Evolutionary conservation across 2,329 filamentous ascomycete species (phyloP).

Genomic region (Orbilia blumenaviensis): DNA sequence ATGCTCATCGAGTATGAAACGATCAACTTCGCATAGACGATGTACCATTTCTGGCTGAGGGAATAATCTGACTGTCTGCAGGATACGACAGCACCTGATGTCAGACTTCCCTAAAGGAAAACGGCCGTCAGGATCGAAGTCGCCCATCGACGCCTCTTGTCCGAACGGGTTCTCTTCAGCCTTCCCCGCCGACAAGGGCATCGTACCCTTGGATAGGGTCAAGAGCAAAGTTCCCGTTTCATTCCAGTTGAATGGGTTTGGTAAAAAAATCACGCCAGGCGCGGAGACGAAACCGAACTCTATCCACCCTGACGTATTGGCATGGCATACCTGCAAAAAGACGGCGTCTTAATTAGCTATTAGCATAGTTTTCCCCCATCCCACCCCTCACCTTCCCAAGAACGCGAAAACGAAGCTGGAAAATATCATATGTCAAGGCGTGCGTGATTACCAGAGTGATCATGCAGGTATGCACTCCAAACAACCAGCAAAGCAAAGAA

Average conservation of each 20-base stretch:
- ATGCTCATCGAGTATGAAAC: conserved; percentile 19
- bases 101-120: neutral
- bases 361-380: neutral
- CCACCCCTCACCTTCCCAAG: neutral
- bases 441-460: neutral
- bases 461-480: conserved; percentile 4
- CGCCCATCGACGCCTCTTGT: conserved; percentile 13
- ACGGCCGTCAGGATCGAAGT: conserved; percentile 11
- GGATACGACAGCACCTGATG: conserved; percentile 1
- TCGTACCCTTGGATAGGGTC: conserved; percentile 24
- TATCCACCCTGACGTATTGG: conserved; percentile 14
- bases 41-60: conserved; percentile 17
- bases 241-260: conserved; percentile 38
- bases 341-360: neutral
- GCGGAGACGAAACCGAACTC: conserved; percentile 9
- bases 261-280: conserved; percentile 18
- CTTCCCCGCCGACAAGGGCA: conserved; percentile 42
- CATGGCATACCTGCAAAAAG: neutral
- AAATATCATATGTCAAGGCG: conserved; percentile 9
- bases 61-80: conserved; percentile 32
- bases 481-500: conserved; percentile 4
- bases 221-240: conserved; percentile 37
- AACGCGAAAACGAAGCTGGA: neutral
- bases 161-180: conserved; percentile 19
- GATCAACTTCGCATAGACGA: conserved; percentile 29